These are phyloP conservation scores for Cryptosporidium ryanae DNA, from an alignment of 169 alveolate genomes.

Conservation along the genomic window DNA sequence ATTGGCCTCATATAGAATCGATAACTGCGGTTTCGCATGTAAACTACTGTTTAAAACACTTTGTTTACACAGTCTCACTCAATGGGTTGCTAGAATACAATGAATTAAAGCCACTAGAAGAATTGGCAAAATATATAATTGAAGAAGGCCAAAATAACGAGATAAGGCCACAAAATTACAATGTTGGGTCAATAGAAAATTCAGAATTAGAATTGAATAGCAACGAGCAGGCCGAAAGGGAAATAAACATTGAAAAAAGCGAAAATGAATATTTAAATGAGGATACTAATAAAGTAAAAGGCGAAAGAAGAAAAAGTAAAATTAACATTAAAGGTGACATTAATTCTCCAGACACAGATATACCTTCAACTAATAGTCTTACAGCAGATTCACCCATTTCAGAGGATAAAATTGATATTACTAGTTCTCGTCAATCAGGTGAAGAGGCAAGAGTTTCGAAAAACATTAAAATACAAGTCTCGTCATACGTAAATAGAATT, in stretches of 20 bases:
- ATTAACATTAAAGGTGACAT: conserved; percentile 8
- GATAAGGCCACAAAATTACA: background rate
- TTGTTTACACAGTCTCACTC: conserved; percentile 38
- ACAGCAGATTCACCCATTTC: conserved; percentile 67
- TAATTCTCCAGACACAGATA: conserved; percentile 63
- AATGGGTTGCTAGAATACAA: conserved; percentile 39
- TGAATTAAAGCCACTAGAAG: conserved; percentile 72
- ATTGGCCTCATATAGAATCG: conserved; percentile 71
- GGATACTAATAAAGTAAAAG: background rate
- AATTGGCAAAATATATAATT: conserved; percentile 45
- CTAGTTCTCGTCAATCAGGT: background rate
- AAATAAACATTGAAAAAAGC: background rate
- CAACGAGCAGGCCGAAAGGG: background rate
- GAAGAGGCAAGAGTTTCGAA: background rate
- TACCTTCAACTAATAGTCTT: conserved; percentile 68
- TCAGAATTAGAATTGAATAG: background rate
- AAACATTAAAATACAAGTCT: conserved; percentile 1
- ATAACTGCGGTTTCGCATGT: conserved; percentile 64
- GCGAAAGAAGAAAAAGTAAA: background rate
- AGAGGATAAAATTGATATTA: background rate
- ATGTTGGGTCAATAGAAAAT: background rate
- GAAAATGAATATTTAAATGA: conserved; percentile 2
- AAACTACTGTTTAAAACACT: conserved; percentile 62
- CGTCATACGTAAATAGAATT: conserved; percentile 4
- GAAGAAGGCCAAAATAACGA: conserved; percentile 19